These are phyloP conservation scores for Amanita fuliginea DNA, from an alignment of 768 basidiomycete genomes.

Conservation along the genomic window DNA sequence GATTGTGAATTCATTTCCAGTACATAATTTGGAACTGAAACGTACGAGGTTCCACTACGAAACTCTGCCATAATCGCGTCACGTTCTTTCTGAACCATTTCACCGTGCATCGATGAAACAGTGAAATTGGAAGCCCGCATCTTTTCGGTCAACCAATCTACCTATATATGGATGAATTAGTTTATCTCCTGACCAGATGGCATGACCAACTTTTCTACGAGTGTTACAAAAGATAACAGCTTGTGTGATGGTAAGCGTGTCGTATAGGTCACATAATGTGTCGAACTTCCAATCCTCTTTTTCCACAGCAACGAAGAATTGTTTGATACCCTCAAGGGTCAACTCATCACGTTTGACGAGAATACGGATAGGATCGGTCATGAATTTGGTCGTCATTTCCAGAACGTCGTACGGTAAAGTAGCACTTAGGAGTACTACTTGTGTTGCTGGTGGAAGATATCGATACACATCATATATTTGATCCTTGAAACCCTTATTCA, in stretches of 20 bases:
- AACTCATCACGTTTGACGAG: slow-evolving; percentile 99
- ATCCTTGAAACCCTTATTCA: slow-evolving; percentile 98
- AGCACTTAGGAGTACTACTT: slow-evolving; percentile 93
- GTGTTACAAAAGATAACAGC: slow-evolving; percentile 99
- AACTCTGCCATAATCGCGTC: slow-evolving; percentile 97
- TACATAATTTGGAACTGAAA: slow-evolving; percentile 11
- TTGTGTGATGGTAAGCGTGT: slow-evolving; percentile 97
- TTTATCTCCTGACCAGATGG: slow-evolving; percentile 4
- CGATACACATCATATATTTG: slow-evolving; percentile 99
- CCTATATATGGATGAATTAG: slow-evolving; percentile 29
- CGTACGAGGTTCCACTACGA: slow-evolving; percentile 84
- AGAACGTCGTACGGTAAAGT: slow-evolving; percentile 94
- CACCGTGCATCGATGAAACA: slow-evolving; percentile 92
- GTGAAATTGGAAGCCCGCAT: slow-evolving; percentile 99
- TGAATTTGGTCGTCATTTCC: slow-evolving; percentile 99
- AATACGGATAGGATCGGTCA: slow-evolving; percentile 97
- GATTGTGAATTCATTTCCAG: slow-evolving; percentile 11
- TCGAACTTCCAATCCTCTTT: slow-evolving; percentile 99
- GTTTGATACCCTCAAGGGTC: slow-evolving; percentile 93
- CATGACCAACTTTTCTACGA: slow-evolving; percentile 67
- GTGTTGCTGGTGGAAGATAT: slow-evolving; percentile 92
- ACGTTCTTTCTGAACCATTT: slow-evolving; percentile 93
- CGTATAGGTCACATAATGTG: slow-evolving; percentile 93
- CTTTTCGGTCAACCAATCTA: slow-evolving; percentile 98
- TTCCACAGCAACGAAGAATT: slow-evolving; percentile 97